Conservation (phyloP, 2,329 filamentous ascomycete genomes). For the Zymoseptoria crescenta region DNA sequence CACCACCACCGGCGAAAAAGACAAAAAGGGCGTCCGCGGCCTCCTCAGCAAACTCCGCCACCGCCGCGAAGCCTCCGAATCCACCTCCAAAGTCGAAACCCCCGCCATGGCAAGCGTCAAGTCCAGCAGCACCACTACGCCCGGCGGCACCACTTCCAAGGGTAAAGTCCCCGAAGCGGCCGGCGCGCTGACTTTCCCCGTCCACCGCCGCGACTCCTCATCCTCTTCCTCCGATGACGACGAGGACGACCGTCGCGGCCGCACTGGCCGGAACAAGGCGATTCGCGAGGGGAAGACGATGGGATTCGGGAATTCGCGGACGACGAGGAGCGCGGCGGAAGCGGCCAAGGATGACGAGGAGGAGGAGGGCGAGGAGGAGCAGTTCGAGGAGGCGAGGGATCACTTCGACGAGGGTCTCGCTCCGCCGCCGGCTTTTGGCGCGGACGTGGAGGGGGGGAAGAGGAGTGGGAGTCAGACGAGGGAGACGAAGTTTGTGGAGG, state of each 20-base stretch:
- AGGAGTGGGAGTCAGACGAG: slow-evolving; percentile 43
- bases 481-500: slow-evolving; percentile 51
- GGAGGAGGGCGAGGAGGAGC: slow-evolving; percentile 31
- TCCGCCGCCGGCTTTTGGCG: slow-evolving; percentile 34
- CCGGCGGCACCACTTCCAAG: not conserved
- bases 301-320: slow-evolving; percentile 14
- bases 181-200: not conserved
- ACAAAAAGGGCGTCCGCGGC: slow-evolving; percentile 22
- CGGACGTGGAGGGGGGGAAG: slow-evolving; percentile 10
- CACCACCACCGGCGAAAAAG: slow-evolving; percentile 6
- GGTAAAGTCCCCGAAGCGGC: not conserved
- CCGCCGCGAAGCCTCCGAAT: slow-evolving; percentile 5
- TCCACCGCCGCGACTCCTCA: slow-evolving; percentile 1
- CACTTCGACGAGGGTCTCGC: slow-evolving; percentile 41
- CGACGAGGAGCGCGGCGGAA: not conserved
- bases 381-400: slow-evolving; percentile 48
- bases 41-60: slow-evolving; percentile 23
- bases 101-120: not conserved
- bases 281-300: slow-evolving; percentile 27
- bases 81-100: not conserved
- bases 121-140: not conserved
- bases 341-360: slow-evolving; percentile 15
- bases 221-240: slow-evolving; percentile 25
- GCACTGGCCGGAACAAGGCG: slow-evolving; percentile 10
- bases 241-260: slow-evolving; percentile 23